phyloP scores from a whole-genome alignment of 495 filamentous ascomycete species.

The Podospora fimiseda region DNA sequence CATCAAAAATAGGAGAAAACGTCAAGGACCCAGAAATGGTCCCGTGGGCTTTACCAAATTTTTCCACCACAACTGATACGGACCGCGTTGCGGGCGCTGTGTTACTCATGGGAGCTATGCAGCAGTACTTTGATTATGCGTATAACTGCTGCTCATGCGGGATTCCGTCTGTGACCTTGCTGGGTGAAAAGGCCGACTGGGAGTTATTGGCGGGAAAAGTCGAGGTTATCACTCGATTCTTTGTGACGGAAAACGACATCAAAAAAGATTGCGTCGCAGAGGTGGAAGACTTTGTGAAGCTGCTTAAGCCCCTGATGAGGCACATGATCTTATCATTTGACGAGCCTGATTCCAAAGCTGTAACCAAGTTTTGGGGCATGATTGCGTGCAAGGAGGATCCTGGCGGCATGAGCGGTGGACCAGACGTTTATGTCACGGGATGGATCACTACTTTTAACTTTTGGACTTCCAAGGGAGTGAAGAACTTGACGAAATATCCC shows the following conservation, averaged over 20 bases:
- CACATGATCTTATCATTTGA: conserved; percentile 27
- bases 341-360: conserved; percentile 22
- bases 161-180: conserved; percentile 29
- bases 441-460: conserved; percentile 6
- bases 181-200: conserved; percentile 27
- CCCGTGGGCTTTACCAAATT: conserved; percentile 28
- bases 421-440: neutral
- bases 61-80: conserved; percentile 23
- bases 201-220: conserved; percentile 15
- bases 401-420: neutral
- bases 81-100: conserved; percentile 22
- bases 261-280: neutral
- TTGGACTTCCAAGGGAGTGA: neutral
- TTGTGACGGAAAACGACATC: neutral
- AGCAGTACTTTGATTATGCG: conserved; percentile 22
- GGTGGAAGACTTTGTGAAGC: conserved; percentile 13
- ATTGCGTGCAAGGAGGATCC: neutral
- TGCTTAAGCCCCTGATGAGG: conserved; percentile 23
- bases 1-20: neutral
- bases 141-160: conserved; percentile 18
- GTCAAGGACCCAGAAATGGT: conserved; percentile 14
- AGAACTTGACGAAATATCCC: too few relatives aligned
- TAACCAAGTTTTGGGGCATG: conserved; percentile 32
- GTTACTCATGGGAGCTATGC: conserved; percentile 27
- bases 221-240: conserved; percentile 14